phyloP scores from a whole-genome alignment of 305 asterid species.

The Plantago rigida region DNA sequence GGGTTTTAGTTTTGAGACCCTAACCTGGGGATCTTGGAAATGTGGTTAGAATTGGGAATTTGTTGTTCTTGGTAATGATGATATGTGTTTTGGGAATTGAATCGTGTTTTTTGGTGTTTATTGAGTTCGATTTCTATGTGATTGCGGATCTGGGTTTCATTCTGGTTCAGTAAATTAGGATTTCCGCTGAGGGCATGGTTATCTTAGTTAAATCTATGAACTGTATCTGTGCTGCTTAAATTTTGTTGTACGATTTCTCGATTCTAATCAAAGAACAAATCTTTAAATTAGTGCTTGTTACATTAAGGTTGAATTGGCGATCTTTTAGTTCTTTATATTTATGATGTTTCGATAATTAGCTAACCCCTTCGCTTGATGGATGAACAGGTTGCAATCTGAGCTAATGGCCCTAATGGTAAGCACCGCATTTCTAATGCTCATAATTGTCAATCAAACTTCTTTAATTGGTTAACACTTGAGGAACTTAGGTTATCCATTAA shows the following conservation, averaged over 20 bases:
- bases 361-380: neutral
- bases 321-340: neutral
- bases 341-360: neutral
- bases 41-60: neutral
- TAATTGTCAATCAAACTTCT: too few relatives aligned
- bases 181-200: too few relatives aligned
- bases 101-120: too few relatives aligned
- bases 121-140: too few relatives aligned
- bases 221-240: too few relatives aligned
- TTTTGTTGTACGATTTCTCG: too few relatives aligned
- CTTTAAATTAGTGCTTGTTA: too few relatives aligned
- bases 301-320: neutral
- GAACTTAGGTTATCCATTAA: neutral
- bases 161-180: too few relatives aligned
- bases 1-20: neutral
- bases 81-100: too few relatives aligned
- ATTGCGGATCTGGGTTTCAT: too few relatives aligned
- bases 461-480: neutral
- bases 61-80: too few relatives aligned
- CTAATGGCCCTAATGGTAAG: conserved; percentile 92
- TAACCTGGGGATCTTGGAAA: neutral
- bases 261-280: neutral
- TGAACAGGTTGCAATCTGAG: conserved; percentile 78
- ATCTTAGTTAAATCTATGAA: too few relatives aligned
- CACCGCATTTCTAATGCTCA: neutral